phyloP scores from a whole-genome alignment of 805 yeast genomes.

The Vanderwaltozyma tropicalis region DNA sequence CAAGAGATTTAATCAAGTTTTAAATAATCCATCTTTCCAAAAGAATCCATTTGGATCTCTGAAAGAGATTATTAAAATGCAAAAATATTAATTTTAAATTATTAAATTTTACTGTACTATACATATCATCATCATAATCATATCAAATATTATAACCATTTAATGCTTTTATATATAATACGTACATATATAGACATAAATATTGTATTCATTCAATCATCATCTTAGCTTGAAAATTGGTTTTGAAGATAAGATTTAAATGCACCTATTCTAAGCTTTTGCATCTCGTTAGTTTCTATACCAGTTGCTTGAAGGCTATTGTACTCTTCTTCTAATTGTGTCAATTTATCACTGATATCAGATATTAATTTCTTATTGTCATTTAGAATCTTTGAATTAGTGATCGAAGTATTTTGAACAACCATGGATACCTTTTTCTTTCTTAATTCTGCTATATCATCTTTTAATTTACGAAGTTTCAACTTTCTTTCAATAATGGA shows the following conservation, averaged over 20 bases:
- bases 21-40: constrained; percentile 46
- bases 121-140: too few species aligned
- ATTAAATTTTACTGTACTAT: too few species aligned
- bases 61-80: constrained; percentile 43
- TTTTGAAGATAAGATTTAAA: constrained; percentile 4
- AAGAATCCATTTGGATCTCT: constrained; percentile 55
- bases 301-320: constrained; percentile 18
- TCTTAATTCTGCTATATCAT: constrained; percentile 13
- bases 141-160: too few species aligned
- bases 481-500: constrained; percentile 30
- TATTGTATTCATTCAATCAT: too few species aligned
- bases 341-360: not conserved
- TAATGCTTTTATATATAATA: too few species aligned
- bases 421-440: not conserved
- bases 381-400: not conserved
- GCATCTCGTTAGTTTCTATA: constrained; percentile 18
- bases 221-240: not conserved
- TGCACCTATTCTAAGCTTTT: constrained; percentile 19
- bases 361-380: not conserved
- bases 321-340: constrained; percentile 20
- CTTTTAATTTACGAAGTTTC: constrained; percentile 26
- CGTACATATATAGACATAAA: too few species aligned
- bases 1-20: constrained; percentile 45
- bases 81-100: constrained; percentile 16
- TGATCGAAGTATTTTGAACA: not conserved